These are phyloP conservation scores for Coemansia sp. DNA, from an alignment of 192 early-diverging fungal genomes.

Conservation along the genomic window DNA sequence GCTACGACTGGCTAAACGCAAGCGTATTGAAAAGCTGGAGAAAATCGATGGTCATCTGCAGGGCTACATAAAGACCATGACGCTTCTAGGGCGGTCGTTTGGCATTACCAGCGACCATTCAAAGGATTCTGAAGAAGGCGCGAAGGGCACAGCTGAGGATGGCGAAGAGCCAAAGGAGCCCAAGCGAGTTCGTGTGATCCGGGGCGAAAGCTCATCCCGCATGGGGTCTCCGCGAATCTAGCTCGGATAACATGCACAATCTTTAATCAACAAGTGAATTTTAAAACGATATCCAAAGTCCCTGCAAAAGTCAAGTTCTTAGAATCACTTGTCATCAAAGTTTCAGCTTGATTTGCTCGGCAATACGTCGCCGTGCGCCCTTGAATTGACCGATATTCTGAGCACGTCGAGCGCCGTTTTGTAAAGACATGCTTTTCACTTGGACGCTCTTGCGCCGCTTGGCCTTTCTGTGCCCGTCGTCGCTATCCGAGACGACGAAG, in stretches of 20 bases:
- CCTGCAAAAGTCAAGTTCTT: not conserved
- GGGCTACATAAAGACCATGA: conserved; percentile 36
- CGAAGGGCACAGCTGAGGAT: conserved; percentile 15
- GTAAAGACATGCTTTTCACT: not conserved
- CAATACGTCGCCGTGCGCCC: conserved; percentile 40
- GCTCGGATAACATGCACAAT: not conserved
- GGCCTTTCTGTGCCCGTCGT: conserved; percentile 12
- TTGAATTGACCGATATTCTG: conserved; percentile 9
- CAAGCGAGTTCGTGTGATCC: conserved; percentile 27
- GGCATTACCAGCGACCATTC: conserved; percentile 8
- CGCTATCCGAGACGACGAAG: conserved; percentile 43
- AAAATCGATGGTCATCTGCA: conserved; percentile 43
- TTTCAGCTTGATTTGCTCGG: conserved; percentile 52
- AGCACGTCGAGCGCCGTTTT: not conserved
- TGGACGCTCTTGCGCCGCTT: conserved; percentile 18
- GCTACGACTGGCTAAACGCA: conserved; percentile 39
- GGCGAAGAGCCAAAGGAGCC: conserved; percentile 24
- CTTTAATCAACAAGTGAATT: not conserved
- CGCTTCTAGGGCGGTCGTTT: conserved; percentile 29
- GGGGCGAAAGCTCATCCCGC: conserved; percentile 29
- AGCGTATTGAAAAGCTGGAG: conserved; percentile 45
- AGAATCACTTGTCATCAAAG: conserved; percentile 15
- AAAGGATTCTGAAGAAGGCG: conserved; percentile 12
- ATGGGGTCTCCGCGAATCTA: conserved; percentile 37
- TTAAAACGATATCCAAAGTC: not conserved